Evolutionary conservation across 2,329 filamentous ascomycete species (phyloP).

Genomic region (Dothistroma septosporum): DNA sequence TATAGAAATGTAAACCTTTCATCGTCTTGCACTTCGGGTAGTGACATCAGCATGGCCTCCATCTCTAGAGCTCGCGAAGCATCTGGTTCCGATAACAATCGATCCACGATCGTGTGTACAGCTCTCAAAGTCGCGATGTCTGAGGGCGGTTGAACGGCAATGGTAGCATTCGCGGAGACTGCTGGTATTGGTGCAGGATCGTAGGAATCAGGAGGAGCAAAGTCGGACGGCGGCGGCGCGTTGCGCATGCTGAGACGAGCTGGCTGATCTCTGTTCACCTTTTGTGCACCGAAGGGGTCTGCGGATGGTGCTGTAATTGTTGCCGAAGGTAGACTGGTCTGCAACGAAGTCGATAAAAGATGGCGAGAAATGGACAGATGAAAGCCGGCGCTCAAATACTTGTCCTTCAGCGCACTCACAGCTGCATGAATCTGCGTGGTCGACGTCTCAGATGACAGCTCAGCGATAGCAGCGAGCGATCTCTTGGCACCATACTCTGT

Average conservation of each 20-base stretch:
- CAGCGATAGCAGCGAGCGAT: constrained; percentile 73
- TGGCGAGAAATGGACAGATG: constrained; percentile 76
- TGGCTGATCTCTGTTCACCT: constrained; percentile 18
- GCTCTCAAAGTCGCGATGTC: constrained; percentile 75
- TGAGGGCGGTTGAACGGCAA: constrained; percentile 61
- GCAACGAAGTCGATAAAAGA: constrained; percentile 59
- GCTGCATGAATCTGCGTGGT: constrained; percentile 77
- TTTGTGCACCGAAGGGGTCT: constrained; percentile 33
- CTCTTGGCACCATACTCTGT: constrained; percentile 49
- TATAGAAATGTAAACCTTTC: constrained; percentile 94
- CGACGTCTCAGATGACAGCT: constrained; percentile 72
- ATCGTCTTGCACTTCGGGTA: constrained; percentile 75
- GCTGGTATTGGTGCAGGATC: constrained; percentile 34
- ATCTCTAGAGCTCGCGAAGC: constrained; percentile 65
- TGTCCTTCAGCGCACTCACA: constrained; percentile 74
- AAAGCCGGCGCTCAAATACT: constrained; percentile 79
- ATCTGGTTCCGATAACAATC: constrained; percentile 61
- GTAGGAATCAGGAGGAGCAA: constrained; percentile 74
- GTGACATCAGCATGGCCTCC: constrained; percentile 85
- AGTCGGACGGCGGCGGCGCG: constrained; percentile 51
- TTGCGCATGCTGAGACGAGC: constrained; percentile 39
- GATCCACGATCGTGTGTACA: constrained; percentile 84
- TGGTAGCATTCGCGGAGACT: constrained; percentile 18
- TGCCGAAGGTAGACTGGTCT: constrained; percentile 9
- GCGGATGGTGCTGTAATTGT: constrained; percentile 10